Base-by-base conservation (phyloP, 306 rosid genomes). In the Cicer judaicum region DNA sequence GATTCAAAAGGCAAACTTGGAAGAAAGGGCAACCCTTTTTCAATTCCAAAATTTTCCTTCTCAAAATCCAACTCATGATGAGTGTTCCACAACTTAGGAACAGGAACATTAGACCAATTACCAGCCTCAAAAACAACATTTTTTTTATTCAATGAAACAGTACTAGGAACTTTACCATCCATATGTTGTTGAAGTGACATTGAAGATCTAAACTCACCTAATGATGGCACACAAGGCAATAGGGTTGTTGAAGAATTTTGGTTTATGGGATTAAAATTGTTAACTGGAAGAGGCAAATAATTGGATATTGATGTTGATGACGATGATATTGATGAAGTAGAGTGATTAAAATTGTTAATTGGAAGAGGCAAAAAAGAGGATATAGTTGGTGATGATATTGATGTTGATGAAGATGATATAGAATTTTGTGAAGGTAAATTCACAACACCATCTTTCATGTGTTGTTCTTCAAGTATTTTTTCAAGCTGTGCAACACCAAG, bases 401-500 rank as follows among this genome's bases (percentile, higher is more conserved):
- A 74, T 63, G 36, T 6, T 64, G 70, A 18, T 43, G 57, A n/a
- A n/a, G 86, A 74, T 64, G 83, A 57, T 5, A 59, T 44, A 8
- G 83, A 48, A 84, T 57, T 64, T 12, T 78, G 76, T 8, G 88
- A 40, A 42, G 78, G 63, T 19, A 60, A 76, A 81, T 80, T 47
- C 60, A 81, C 6, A 69, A 40, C 63, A 2, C 75, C 72, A 52
- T 78, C 82, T 74, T 62, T 87, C 83, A 82, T 88, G 9, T 81
- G 87, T 41, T 87, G 90, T 68, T 89, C 97, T 82, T 88, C 93
- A 10, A 87, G 91, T 41, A 91, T 87, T 70, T 82, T 91, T 74
- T 93, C 98, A 69, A 93, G 96, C 80, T 89, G 92, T 14, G 97
- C 96, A 53, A 93, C 97, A 24, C 98, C 98, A 38, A 91, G 88